Evolutionary conservation across 805 yeast genomes (phyloP).

Genomic region (Torulaspora delbrueckii): DNA sequence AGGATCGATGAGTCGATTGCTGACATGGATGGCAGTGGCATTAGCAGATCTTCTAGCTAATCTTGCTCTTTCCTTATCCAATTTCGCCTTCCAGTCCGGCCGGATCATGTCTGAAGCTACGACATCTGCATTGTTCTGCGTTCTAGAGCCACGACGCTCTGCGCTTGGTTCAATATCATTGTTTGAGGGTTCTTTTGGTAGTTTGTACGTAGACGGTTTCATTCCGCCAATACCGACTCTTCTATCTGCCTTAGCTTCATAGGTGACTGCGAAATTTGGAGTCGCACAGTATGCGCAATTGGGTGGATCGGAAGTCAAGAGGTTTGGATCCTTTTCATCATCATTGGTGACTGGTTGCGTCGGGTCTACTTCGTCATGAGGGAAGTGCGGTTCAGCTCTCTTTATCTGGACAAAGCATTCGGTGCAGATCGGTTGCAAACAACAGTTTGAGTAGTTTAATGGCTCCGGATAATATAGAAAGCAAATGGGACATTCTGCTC

Average conservation of each 20-base stretch:
- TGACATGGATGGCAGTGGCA: conserved; percentile 89
- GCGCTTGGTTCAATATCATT: neutral
- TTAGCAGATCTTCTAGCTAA: conserved; percentile 86
- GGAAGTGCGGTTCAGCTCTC: conserved; percentile 85
- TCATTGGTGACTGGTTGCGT: conserved; percentile 27
- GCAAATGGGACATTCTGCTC: conserved; percentile 91
- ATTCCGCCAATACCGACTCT: conserved; percentile 54
- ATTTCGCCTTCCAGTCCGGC: conserved; percentile 86
- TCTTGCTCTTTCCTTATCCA: conserved; percentile 66
- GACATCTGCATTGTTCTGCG: conserved; percentile 64
- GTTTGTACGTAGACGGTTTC: conserved; percentile 42
- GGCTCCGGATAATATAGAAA: conserved; percentile 78
- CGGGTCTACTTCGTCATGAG: conserved; percentile 56
- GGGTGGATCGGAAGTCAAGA: conserved; percentile 79
- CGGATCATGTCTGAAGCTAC: conserved; percentile 76
- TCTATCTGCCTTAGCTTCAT: conserved; percentile 54
- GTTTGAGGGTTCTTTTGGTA: neutral
- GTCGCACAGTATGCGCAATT: conserved; percentile 92
- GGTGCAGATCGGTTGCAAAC: conserved; percentile 88
- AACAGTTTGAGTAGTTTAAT: conserved; percentile 78
- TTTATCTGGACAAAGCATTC: conserved; percentile 97
- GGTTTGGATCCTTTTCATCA: conserved; percentile 46
- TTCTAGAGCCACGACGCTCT: conserved; percentile 49
- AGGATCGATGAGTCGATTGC: conserved; percentile 57
- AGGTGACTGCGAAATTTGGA: conserved; percentile 77